Evolutionary conservation across 129 eudicot genomes (phyloP), one percentile per base, ranked within the genome.

Genomic region (Helichrysum umbraculigerum): DNA sequence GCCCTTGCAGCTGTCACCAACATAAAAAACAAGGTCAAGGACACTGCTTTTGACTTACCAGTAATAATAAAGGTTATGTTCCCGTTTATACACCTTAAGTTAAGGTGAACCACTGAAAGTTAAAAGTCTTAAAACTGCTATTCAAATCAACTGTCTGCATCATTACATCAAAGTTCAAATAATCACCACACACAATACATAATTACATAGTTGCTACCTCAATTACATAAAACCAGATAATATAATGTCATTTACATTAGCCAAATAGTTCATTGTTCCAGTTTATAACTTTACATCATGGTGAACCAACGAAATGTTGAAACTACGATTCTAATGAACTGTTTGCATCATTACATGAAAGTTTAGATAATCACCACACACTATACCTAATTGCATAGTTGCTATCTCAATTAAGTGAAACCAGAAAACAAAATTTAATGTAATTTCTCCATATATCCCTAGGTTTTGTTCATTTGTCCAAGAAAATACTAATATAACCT

Each of bases 1-100:
- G 98, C 98, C 71, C 89, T 87, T 52, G 83, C 89, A 79, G 97
- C 97, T 92, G 83, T 77, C 68, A 71, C 16, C 50, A 82, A 79
- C 62, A 82, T 22, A 59, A 28, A 21, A 11, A 2, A 71, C 16
- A 4, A 21, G 25, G 19, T 67, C 41, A 66, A 61, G 4, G 25
- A 33, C 12, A 66, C 41, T 30, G 64, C 17, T 61, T n/a, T 32
- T 29, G n/a, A 44, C 34, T 59, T 76, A 7, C 4, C 25, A 70
- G 30, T 28, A 32, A 0, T 33, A 3, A 20, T 22, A 33, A 14
- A 25, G 28, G 28, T 25, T 25, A 25, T 25, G 28, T 25, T 25
- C 28, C 28, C 0, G 1, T 25, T 25, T 25, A 25, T 25, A 25
- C 28, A 25, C 28, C 28, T 25, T 25, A 25, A 0, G 1, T 25